Conservation (phyloP, 495 filamentous ascomycete species). For the Oidiodendron maius region DNA sequence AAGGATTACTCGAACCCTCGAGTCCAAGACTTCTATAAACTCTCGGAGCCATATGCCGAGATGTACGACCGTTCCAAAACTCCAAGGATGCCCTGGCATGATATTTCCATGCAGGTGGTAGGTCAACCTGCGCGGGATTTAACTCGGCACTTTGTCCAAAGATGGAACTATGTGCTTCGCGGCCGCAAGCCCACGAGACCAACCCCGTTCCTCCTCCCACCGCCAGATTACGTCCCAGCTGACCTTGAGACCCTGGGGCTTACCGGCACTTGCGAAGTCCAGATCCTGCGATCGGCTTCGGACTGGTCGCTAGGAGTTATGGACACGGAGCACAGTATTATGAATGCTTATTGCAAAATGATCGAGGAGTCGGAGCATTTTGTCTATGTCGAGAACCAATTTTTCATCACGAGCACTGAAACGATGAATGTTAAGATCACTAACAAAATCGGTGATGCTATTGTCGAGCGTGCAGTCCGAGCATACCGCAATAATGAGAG, state of each 20-base stretch:
- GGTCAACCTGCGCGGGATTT: slow-evolving; percentile 93
- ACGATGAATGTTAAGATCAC: slow-evolving; percentile 82
- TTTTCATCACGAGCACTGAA: slow-evolving; percentile 92
- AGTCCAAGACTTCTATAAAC: slow-evolving; percentile 87
- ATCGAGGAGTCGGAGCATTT: slow-evolving; percentile 96
- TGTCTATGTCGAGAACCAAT: slow-evolving; percentile 99
- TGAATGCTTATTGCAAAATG: slow-evolving; percentile 89
- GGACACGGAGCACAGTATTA: slow-evolving; percentile 87
- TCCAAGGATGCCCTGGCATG: slow-evolving; percentile 98
- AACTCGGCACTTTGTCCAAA: slow-evolving; percentile 95
- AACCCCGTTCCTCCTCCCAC: slow-evolving; percentile 87
- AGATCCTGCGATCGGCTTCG: slow-evolving; percentile 84
- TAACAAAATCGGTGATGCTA: slow-evolving; percentile 90
- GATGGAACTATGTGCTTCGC: slow-evolving; percentile 96
- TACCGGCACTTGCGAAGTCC: slow-evolving; percentile 90
- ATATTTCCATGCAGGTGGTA: slow-evolving; percentile 97
- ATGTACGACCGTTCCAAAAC: slow-evolving; percentile 93
- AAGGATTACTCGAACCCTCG: slow-evolving; percentile 99
- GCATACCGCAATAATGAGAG: slow-evolving; percentile 80
- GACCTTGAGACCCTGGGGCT: slow-evolving; percentile 86
- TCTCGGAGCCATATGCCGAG: slow-evolving; percentile 95
- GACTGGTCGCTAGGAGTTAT: slow-evolving; percentile 90
- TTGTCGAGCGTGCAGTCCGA: slow-evolving; percentile 85
- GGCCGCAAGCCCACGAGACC: slow-evolving; percentile 91
- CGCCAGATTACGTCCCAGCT: slow-evolving; percentile 79